Base-by-base conservation (phyloP, 1,139 yeast genomes). In the Blastobotrys serpentis region DNA sequence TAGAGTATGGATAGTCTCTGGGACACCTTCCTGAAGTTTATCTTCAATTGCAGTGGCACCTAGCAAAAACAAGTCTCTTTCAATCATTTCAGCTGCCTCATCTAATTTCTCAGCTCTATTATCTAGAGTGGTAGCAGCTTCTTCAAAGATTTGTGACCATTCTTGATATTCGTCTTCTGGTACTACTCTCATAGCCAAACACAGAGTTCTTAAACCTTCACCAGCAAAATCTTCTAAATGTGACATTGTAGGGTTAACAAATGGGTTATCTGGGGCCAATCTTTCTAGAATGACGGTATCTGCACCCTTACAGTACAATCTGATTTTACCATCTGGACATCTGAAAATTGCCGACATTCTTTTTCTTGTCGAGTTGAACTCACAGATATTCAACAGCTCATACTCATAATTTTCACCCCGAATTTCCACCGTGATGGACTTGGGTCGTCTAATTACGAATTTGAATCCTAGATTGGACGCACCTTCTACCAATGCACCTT, bases 31-130 rank as follows among this genome's bases (percentile, higher is more conserved):
- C 70, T 94, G 99, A 48, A 94, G 74, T 63, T 92, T 90, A 66
- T 94, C 99, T 66, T 94, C 99, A 65, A 94, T 92, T 1, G 98
- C 99, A 39, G 98, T 94, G 1, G 98, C 98, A 26, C 99, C 99
- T 18, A 92, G 72, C 47, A 94, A 72, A 54, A 83, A 83, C 60
- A 94, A 71, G 52, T 85, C 85, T 37, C 73, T 76, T 66, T 94
- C 99, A 56, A 94, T 89, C 49, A 82, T 60, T 60, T 92, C 96
- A 0, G 92, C 90, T 18, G 81, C 86, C n/a, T 74, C 84, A 62
- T 90, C 98, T 49, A 94, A 73, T 61, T 82, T 82, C 21, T 81
- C 82, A 22, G 83, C 70, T 67, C 98, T 78, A 60, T 89, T 73
- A 40, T 80, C 84, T 40, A 84, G 76, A 42, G 94, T 81, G 11